These are phyloP conservation scores for Russula brevipes DNA, from an alignment of 768 basidiomycete genomes.

Conservation along the genomic window DNA sequence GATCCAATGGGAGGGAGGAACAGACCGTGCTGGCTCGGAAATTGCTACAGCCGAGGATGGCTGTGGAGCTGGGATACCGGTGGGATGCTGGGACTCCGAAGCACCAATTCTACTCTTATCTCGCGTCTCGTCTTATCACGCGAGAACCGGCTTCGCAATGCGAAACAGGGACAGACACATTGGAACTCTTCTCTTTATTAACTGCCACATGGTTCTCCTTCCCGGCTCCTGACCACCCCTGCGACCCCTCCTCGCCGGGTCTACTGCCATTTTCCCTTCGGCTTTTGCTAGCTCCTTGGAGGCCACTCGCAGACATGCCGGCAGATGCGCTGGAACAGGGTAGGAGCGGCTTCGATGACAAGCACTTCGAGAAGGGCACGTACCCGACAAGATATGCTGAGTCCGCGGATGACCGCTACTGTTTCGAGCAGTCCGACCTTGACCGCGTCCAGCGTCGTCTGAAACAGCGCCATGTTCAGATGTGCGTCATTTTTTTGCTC, in stretches of 20 bases:
- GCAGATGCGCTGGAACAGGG: not conserved
- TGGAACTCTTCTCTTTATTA: not conserved
- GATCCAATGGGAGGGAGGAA: too few species aligned
- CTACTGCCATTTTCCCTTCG: not conserved
- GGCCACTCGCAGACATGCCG: slow-evolving; percentile 3
- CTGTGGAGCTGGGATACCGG: too few species aligned
- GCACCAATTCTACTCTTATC: not conserved
- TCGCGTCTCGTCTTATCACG: not conserved
- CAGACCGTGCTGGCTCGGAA: too few species aligned
- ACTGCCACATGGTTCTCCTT: not conserved
- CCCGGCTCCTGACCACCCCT: not conserved
- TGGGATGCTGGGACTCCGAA: too few species aligned
- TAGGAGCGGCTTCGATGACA: not conserved
- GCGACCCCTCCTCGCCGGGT: not conserved
- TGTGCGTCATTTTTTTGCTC: slow-evolving; percentile 39
- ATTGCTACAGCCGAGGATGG: not conserved
- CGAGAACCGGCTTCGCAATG: not conserved
- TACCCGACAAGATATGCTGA: slow-evolving; percentile 26
- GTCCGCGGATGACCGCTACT: slow-evolving; percentile 31
- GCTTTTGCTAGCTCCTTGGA: not conserved
- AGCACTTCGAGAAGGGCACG: slow-evolving; percentile 29
- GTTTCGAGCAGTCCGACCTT: slow-evolving; percentile 56
- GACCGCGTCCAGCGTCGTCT: slow-evolving; percentile 69
- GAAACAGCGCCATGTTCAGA: slow-evolving; percentile 76
- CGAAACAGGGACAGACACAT: not conserved